A percentile compares a stretch with the other conserved stretches of the same genome.
phyloP scores from a whole-genome alignment of 2,329 filamentous ascomycete species.

The Cladophialophora bantiana region DNA sequence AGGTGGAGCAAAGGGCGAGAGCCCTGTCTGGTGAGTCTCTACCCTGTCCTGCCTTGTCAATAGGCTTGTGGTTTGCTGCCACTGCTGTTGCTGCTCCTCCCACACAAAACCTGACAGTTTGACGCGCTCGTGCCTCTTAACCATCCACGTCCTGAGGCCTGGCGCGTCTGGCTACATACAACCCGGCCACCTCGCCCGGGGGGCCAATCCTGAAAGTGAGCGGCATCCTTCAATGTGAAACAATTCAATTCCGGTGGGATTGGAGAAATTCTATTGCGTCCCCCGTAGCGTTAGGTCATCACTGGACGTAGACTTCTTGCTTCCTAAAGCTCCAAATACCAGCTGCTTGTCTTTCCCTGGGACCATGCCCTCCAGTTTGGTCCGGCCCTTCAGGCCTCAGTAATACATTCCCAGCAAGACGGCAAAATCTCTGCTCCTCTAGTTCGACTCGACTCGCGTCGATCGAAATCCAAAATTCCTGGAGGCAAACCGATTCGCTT shows the following conservation, averaged over 20 bases:
- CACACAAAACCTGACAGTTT: conserved; percentile 15
- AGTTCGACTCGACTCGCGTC: conserved; percentile 10
- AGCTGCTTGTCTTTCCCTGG: conserved; percentile 2
- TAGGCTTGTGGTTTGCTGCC: neutral
- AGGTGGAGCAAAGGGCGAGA: conserved; percentile 2
- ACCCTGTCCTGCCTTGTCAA: no score
- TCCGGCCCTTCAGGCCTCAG: conserved; percentile 3
- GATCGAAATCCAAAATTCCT: conserved; percentile 13
- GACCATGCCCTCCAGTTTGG: neutral
- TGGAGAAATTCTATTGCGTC: conserved; percentile 18
- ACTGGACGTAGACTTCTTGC: conserved; percentile 16
- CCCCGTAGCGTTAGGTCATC: conserved; percentile 15
- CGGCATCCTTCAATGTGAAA: conserved; percentile 12
- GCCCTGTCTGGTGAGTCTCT: neutral
- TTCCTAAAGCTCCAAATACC: conserved; percentile 22
- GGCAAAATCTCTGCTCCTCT: conserved; percentile 3
- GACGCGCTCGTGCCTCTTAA: conserved; percentile 9
- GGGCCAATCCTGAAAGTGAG: conserved; percentile 2
- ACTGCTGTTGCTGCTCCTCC: neutral
- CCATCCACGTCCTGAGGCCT: neutral
- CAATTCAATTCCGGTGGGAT: conserved; percentile 13
- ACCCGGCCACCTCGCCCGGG: conserved; percentile 10
- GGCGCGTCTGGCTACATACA: conserved; percentile 15
- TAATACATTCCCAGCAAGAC: conserved; percentile 21
- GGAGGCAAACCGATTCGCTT: conserved; percentile 9